Evolutionary conservation across 2,329 filamentous ascomycete genomes (phyloP).

Genomic region (Pyrenophora teres): DNA sequence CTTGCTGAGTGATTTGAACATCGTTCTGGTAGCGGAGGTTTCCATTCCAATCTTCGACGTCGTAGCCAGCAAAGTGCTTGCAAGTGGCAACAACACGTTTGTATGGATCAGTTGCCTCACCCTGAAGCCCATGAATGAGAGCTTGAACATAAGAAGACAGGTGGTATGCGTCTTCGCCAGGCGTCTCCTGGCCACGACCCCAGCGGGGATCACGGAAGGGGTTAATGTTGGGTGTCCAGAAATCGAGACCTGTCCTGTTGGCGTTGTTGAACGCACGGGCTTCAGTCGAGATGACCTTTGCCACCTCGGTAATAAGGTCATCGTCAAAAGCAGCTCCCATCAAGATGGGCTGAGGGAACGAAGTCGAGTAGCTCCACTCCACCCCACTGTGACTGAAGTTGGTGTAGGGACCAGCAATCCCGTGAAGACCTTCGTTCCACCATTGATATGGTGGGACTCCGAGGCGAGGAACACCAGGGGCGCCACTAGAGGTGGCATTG

Average conservation of each 20-base stretch:
- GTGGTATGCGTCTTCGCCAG: constrained; percentile 61
- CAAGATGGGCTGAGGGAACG: constrained; percentile 68
- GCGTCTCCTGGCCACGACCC: constrained; percentile 59
- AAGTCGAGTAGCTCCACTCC: constrained; percentile 66
- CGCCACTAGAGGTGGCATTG: constrained; percentile 56
- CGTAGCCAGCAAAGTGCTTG: constrained; percentile 48
- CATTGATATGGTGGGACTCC: constrained; percentile 61
- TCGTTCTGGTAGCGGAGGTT: constrained; percentile 56
- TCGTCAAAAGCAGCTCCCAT: constrained; percentile 69
- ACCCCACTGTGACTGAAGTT: constrained; percentile 57
- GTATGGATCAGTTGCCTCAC: constrained; percentile 40
- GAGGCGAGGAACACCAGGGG: constrained; percentile 54
- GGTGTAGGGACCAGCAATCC: constrained; percentile 61
- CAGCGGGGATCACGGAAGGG: constrained; percentile 66
- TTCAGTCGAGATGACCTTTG: constrained; percentile 62
- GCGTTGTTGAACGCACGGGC: constrained; percentile 69
- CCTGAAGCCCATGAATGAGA: constrained; percentile 61
- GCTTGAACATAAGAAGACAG: constrained; percentile 59
- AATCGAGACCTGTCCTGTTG: constrained; percentile 59
- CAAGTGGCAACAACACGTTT: constrained; percentile 38
- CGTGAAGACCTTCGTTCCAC: constrained; percentile 45
- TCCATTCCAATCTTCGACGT: constrained; percentile 42
- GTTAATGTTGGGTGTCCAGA: constrained; percentile 71
- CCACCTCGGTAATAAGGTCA: constrained; percentile 63
- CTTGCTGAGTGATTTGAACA: constrained; percentile 62